Conservation (phyloP, 371 early-diverging fungal species). For the Haplosporangium sp. region DNA sequence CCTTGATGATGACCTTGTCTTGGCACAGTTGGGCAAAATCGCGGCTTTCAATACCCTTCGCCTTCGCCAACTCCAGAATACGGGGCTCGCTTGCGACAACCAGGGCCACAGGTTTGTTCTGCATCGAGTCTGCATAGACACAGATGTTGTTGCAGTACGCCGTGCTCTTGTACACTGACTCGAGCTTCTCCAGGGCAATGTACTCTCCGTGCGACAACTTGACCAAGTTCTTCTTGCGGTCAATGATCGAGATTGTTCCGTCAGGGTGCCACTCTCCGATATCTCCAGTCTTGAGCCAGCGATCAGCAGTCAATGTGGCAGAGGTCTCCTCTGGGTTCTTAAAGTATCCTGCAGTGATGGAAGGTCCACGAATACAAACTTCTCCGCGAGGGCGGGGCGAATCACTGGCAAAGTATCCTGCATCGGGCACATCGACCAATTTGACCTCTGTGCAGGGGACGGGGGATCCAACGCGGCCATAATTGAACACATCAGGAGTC, state of each 20-base stretch:
- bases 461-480: conserved; percentile 85
- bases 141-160: conserved; percentile 84
- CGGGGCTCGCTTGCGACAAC: conserved; percentile 74
- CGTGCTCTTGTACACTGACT: conserved; percentile 89
- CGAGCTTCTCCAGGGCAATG: conserved; percentile 97
- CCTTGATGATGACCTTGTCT: conserved; percentile 57
- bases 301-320: conserved; percentile 83
- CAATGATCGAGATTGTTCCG: conserved; percentile 82
- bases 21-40: conserved; percentile 62
- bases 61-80: conserved; percentile 49
- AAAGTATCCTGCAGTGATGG: conserved; percentile 81
- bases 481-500: conserved; percentile 68
- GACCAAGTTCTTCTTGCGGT: conserved; percentile 90
- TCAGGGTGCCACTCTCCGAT: conserved; percentile 84
- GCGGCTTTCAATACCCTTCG: conserved; percentile 35
- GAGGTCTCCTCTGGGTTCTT: conserved; percentile 82
- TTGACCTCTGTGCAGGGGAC: conserved; percentile 87
- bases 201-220: conserved; percentile 97
- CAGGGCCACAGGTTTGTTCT: conserved; percentile 76
- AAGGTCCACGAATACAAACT: conserved; percentile 87
- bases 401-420: conserved; percentile 77
- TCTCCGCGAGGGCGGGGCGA: conserved; percentile 85
- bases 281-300: conserved; percentile 97
- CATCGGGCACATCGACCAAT: conserved; percentile 89
- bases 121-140: conserved; percentile 85